A percentile compares a stretch with the other conserved stretches of the same genome.
Evolutionary conservation across 331 rosid species (phyloP).

Genomic region (Quercus tomentella): DNA sequence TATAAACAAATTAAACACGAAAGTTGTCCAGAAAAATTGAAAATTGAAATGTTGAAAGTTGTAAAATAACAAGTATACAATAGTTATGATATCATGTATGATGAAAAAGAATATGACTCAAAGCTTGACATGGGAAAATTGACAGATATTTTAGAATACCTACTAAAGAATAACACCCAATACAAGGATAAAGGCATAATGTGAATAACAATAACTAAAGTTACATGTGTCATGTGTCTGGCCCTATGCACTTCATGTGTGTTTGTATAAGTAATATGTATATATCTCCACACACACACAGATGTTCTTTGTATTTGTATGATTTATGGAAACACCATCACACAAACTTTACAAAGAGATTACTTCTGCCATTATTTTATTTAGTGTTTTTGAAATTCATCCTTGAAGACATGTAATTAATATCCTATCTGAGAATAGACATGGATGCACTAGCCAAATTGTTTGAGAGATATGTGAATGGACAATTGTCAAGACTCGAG

Average conservation of each 20-base stretch:
- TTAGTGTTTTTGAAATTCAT: neutral
- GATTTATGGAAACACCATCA: neutral
- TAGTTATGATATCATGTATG: neutral
- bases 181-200: neutral
- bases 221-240: neutral
- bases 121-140: neutral
- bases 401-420: neutral
- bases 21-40: neutral
- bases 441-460: neutral
- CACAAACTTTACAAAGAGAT: neutral
- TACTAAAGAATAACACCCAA: neutral
- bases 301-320: too few species aligned
- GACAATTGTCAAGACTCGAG: neutral
- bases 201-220: neutral
- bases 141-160: neutral
- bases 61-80: neutral
- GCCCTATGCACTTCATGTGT: neutral
- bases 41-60: neutral
- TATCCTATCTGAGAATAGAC: neutral
- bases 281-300: neutral
- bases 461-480: neutral
- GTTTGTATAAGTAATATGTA: neutral
- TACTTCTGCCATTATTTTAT: neutral
- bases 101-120: neutral
- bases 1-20: conserved; percentile 28